Percentiles rank a stretch among this genome's conserved stretches.
These are phyloP conservation scores for Sphagnurus paluster DNA, from an alignment of 1,284 basidiomycete genomes.

Conservation along the genomic window DNA sequence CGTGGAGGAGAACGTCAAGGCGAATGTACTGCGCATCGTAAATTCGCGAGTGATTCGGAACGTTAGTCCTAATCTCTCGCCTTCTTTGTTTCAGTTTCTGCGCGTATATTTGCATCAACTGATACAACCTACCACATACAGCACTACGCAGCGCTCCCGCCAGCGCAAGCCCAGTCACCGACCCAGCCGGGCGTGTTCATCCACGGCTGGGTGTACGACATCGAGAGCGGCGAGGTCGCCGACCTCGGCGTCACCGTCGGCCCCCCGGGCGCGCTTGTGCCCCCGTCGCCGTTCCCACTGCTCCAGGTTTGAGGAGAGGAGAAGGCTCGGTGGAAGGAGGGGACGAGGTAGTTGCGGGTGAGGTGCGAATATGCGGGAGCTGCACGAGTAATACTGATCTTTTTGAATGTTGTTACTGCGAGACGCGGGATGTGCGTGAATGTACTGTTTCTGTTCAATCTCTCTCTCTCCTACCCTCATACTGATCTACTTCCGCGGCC, in stretches of 20 bases:
- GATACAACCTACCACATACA: constrained; percentile 13
- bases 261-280: constrained; percentile 30
- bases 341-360: not conserved
- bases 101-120: too few species aligned
- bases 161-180: constrained; percentile 3
- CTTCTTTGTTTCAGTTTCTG: too few species aligned
- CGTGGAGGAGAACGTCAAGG: constrained; percentile 39
- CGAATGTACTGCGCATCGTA: constrained; percentile 31
- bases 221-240: constrained; percentile 34
- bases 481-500: too few species aligned
- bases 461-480: too few species aligned
- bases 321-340: not conserved
- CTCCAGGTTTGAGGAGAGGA: not conserved
- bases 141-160: constrained; percentile 25
- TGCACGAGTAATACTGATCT: too few species aligned
- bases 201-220: constrained; percentile 40
- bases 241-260: constrained; percentile 36
- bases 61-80: constrained; percentile 13
- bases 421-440: too few species aligned
- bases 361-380: too few species aligned
- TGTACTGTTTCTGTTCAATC: too few species aligned
- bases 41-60: constrained; percentile 18
- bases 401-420: too few species aligned
- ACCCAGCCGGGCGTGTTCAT: constrained; percentile 27
- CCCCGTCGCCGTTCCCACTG: constrained; percentile 25